These are phyloP conservation scores for Wickerhamomyces mucosus DNA, from an alignment of 805 yeast species.

Conservation along the genomic window DNA sequence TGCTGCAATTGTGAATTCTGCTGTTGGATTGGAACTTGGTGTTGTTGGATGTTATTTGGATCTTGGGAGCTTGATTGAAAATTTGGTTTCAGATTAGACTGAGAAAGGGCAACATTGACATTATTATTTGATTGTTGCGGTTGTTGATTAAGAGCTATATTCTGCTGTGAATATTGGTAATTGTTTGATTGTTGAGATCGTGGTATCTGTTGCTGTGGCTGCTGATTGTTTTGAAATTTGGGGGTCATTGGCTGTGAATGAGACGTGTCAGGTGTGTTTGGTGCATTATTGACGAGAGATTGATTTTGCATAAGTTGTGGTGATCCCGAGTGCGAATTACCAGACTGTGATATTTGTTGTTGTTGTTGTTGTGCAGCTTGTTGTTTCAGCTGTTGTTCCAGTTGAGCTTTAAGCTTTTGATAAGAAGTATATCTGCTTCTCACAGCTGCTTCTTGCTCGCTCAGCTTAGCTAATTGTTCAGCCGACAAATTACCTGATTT, in stretches of 20 bases:
- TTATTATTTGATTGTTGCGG: conserved; percentile 5
- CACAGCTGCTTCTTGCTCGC: conserved; percentile 39
- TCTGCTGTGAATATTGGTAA: conserved; percentile 17
- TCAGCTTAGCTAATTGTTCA: conserved; percentile 34
- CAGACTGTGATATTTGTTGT: background rate
- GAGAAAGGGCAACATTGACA: background rate
- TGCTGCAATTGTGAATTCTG: conserved; percentile 9
- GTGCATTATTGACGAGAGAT: conserved; percentile 11
- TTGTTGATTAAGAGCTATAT: conserved; percentile 4
- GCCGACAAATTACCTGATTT: conserved; percentile 33
- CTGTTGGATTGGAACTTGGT: conserved; percentile 10
- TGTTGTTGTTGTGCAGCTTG: conserved; percentile 3
- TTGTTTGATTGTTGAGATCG: conserved; percentile 14
- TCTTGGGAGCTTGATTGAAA: no score
- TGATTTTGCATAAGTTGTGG: conserved; percentile 10
- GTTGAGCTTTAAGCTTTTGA: conserved; percentile 34
- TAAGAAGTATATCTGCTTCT: conserved; percentile 38
- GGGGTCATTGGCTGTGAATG: no score
- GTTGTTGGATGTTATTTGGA: no score
- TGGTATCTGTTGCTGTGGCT: conserved; percentile 9
- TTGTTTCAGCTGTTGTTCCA: conserved; percentile 15
- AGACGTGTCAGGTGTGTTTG: no score
- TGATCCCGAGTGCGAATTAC: background rate
- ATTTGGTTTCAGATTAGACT: no score
- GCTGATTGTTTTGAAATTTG: conserved; percentile 8